Evolutionary conservation across 441 rosid species (phyloP), one percentile per base, ranked within the genome.

Genomic region (Flueggea neowawraea): DNA sequence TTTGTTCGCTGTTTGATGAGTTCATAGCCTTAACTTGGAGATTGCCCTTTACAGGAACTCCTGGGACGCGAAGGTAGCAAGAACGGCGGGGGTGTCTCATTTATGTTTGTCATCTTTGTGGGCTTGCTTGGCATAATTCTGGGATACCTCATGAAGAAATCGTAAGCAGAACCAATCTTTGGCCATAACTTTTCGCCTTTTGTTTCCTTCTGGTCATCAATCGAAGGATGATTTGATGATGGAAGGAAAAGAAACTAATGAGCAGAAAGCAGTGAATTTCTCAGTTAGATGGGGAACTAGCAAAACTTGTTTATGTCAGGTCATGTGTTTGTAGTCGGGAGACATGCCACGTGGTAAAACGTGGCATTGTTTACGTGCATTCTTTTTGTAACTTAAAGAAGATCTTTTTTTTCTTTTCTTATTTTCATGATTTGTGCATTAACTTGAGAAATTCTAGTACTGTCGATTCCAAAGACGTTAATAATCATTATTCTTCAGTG

Each of bases 81-180:
- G 73, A 77, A 60, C 66, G 68, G 66, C 3, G 83, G 71, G 2
- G 85, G 89, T 12, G 65, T 82, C 60, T 82, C 91, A 0, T 66
- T 77, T 56, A 69, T 83, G 76, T 68, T 79, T 63, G 84, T 85
- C 54, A 61, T 85, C 65, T 55, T 85, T 28, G 65, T 83, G 44
- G 89, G 86, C 52, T 55, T 88, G 75, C 80, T 88, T 0, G 89
- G 91, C 75, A 66, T 88, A 65, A 22, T 88, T 36, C 55, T 85
- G 75, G 95, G 95, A 32, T 88, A 82, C 52, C 50, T 85, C 57
- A 64, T 82, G 83, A 88, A 82, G 84, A 82, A 69, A 71, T 65
- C 83, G 2, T 85, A 70, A 76, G 52, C 65, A 55, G 16, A 6
- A 6, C 31, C 33, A 22, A 39, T 49, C 53, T 52, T 31, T 57